These are phyloP conservation scores for Colletotrichum sp. DNA, from an alignment of 2,329 filamentous ascomycete species.

Conservation along the genomic window DNA sequence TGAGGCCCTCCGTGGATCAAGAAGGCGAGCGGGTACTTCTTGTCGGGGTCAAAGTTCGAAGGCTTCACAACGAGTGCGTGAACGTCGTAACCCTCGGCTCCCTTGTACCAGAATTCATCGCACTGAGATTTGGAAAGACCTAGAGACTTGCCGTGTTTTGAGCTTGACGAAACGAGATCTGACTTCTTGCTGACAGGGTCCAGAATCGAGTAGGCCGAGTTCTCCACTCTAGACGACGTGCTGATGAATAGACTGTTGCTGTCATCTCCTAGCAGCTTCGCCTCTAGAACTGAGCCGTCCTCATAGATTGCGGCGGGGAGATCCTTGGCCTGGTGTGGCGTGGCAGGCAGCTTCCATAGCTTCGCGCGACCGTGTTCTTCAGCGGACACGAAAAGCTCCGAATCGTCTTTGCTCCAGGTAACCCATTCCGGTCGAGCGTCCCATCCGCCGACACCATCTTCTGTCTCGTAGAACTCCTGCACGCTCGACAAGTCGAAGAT, in stretches of 20 bases:
- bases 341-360: slow-evolving; percentile 66
- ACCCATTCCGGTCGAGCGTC: slow-evolving; percentile 62
- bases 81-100: slow-evolving; percentile 64
- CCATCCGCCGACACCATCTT: slow-evolving; percentile 68
- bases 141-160: slow-evolving; percentile 68
- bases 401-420: slow-evolving; percentile 62
- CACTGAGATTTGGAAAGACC: slow-evolving; percentile 68
- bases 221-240: slow-evolving; percentile 73
- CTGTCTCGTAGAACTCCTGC: slow-evolving; percentile 65
- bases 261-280: slow-evolving; percentile 53
- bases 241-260: slow-evolving; percentile 63
- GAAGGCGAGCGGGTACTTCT: slow-evolving; percentile 80
- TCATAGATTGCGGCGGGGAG: slow-evolving; percentile 54
- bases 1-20: slow-evolving; percentile 86
- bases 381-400: slow-evolving; percentile 72
- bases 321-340: slow-evolving; percentile 50
- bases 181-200: slow-evolving; percentile 44
- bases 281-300: slow-evolving; percentile 58
- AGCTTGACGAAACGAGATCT: slow-evolving; percentile 63
- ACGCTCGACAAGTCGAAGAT: slow-evolving; percentile 61
- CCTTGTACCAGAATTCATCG: slow-evolving; percentile 71
- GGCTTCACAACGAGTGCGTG: slow-evolving; percentile 74
- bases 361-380: slow-evolving; percentile 69
- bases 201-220: slow-evolving; percentile 69
- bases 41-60: slow-evolving; percentile 67